phyloP scores from a whole-genome alignment of 1,284 basidiomycete genomes.

The Moesziomyces globuligerus region DNA sequence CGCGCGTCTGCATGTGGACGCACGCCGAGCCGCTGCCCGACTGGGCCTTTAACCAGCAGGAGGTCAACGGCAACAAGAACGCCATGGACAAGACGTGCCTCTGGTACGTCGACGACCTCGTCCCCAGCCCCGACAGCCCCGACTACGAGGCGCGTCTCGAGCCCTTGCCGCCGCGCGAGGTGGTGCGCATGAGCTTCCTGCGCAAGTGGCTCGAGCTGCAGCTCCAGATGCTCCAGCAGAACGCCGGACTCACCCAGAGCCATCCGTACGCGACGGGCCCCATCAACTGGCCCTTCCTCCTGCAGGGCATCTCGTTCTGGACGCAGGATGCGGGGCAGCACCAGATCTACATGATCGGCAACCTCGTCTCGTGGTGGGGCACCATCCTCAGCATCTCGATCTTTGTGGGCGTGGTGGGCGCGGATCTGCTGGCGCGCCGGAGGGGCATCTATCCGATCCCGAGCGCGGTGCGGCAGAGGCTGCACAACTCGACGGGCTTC shows the following conservation, averaged over 20 bases:
- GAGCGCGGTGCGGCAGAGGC: conserved; percentile 82
- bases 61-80: conserved; percentile 98
- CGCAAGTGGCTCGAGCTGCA: conserved; percentile 94
- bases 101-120: conserved; percentile 89
- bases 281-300: conserved; percentile 96
- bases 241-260: conserved; percentile 89
- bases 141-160: conserved; percentile 52
- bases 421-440: conserved; percentile 86
- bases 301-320: conserved; percentile 98
- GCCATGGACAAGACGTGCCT: conserved; percentile 80
- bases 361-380: conserved; percentile 93
- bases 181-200: conserved; percentile 88
- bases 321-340: conserved; percentile 80
- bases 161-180: conserved; percentile 72
- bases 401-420: conserved; percentile 86
- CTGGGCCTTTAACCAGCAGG: conserved; percentile 97
- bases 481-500: conserved; percentile 95
- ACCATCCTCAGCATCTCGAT: conserved; percentile 85
- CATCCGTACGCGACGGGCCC: conserved; percentile 95
- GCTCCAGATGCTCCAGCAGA: conserved; percentile 95
- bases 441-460: conserved; percentile 82
- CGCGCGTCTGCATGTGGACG: conserved; percentile 93
- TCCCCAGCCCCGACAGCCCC: conserved; percentile 70
- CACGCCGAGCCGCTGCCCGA: conserved; percentile 83
- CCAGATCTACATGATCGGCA: conserved; percentile 97